Percentiles rank a stretch among this genome's conserved stretches.
These are phyloP conservation scores for Amauroascus verrucosus DNA, from an alignment of 2,329 filamentous ascomycete genomes.

Conservation along the genomic window DNA sequence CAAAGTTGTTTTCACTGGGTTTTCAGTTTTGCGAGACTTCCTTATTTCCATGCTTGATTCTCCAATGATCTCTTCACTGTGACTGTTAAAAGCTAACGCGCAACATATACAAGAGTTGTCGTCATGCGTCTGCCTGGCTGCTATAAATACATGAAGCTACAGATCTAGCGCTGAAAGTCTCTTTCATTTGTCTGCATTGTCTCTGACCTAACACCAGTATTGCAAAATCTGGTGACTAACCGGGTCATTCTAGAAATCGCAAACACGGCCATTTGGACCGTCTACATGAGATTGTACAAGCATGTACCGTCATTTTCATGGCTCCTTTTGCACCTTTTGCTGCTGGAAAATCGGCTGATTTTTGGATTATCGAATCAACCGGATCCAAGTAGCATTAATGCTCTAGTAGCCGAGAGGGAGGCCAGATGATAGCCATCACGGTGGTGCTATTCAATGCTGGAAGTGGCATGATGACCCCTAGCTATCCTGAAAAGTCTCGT, in stretches of 20 bases:
- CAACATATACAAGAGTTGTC: no score
- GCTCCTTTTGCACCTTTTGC: background rate
- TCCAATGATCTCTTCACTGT: no score
- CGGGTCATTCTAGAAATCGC: background rate
- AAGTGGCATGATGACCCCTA: background rate
- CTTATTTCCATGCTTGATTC: no score
- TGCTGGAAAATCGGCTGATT: background rate
- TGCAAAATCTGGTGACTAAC: background rate
- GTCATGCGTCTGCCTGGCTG: no score
- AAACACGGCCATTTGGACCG: no score
- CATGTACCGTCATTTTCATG: no score
- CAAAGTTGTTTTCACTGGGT: no score
- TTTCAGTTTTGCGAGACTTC: no score
- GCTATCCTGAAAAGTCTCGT: background rate
- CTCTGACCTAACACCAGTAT: background rate
- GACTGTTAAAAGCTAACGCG: no score
- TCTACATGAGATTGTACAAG: no score
- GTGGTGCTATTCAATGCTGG: background rate
- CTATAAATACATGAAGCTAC: no score
- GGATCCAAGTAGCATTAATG: conserved; percentile 2
- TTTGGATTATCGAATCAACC: background rate
- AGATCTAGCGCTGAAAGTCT: no score
- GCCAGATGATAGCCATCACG: background rate
- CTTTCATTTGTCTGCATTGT: background rate
- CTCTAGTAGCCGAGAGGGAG: background rate